phyloP scores from a whole-genome alignment of 306 rosid genomes.

The Ormosia semicastrata region DNA sequence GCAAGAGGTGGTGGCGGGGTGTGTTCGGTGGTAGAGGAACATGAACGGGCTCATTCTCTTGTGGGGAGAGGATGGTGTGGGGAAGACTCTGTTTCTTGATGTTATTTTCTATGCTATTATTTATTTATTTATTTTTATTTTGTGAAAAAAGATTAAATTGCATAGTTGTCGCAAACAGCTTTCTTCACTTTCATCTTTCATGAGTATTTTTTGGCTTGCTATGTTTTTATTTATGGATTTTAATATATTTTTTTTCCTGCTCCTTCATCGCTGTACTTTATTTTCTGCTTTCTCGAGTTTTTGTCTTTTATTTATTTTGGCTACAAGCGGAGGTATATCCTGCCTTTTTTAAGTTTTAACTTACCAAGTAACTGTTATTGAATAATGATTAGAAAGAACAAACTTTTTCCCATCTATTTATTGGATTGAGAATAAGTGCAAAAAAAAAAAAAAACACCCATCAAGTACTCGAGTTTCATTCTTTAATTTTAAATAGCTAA shows the following conservation, averaged over 20 bases:
- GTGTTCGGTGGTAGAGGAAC: constrained; percentile 82
- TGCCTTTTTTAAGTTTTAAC: not conserved
- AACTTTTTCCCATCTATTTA: not conserved
- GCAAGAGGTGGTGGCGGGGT: constrained; percentile 23
- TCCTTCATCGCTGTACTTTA: not conserved
- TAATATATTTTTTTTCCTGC: not conserved
- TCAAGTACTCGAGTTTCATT: not conserved
- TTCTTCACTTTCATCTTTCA: not conserved
- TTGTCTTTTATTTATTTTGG: not conserved
- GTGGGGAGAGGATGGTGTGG: constrained; percentile 56
- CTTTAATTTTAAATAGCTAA: not conserved
- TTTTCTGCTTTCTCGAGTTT: not conserved
- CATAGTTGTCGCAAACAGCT: not conserved
- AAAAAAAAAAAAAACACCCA: not conserved
- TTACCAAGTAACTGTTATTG: not conserved
- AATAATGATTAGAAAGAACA: not conserved
- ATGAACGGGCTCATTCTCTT: constrained; percentile 46
- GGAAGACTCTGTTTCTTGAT: constrained; percentile 40
- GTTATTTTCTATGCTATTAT: constrained; percentile 30
- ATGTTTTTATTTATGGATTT: not conserved
- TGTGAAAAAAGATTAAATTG: not conserved
- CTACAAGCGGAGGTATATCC: not conserved
- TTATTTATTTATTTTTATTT: not conserved
- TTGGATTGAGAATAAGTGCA: not conserved
- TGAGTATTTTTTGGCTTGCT: not conserved